Evolutionary conservation across 1,139 yeast genomes (phyloP).

Genomic region (Debaryomycetaceae sp.): DNA sequence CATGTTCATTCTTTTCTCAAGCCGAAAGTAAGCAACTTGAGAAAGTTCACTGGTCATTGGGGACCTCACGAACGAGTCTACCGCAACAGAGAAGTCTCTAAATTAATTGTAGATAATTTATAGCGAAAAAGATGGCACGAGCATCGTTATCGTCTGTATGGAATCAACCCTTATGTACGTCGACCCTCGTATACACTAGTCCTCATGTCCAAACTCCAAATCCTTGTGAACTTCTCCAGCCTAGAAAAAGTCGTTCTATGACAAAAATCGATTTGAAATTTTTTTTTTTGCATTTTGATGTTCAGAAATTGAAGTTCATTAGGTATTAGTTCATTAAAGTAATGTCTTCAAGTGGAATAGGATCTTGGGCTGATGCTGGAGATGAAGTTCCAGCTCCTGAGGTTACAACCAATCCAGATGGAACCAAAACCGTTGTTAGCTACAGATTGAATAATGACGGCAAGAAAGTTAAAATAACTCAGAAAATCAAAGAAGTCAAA

Average conservation of each 20-base stretch:
- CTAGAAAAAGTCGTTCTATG: background rate
- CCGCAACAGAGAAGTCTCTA: conserved; percentile 17
- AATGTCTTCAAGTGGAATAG: conserved; percentile 41
- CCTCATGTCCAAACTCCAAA: no score
- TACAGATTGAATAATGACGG: conserved; percentile 76
- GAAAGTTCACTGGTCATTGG: conserved; percentile 17
- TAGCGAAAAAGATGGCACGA: no score
- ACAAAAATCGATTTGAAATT: conserved; percentile 8
- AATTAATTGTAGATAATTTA: conserved; percentile 5
- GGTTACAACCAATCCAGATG: conserved; percentile 75
- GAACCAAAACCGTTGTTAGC: conserved; percentile 83
- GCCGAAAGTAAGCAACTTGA: conserved; percentile 3
- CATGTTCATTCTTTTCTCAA: conserved; percentile 15
- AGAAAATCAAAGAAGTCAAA: conserved; percentile 71
- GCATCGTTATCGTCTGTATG: no score
- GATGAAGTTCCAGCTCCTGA: conserved; percentile 66
- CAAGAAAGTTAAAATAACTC: conserved; percentile 83
- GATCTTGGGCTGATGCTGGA: conserved; percentile 67
- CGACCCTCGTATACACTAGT: no score
- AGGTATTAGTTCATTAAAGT: background rate
- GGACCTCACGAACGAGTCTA: conserved; percentile 37
- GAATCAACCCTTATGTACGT: no score
- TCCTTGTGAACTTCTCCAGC: background rate
- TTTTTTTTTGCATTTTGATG: conserved; percentile 1
- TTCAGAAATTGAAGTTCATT: conserved; percentile 1